These are phyloP conservation scores for Apophysomyces trapeziformis DNA, from an alignment of 371 early-diverging fungal genomes.

Conservation along the genomic window DNA sequence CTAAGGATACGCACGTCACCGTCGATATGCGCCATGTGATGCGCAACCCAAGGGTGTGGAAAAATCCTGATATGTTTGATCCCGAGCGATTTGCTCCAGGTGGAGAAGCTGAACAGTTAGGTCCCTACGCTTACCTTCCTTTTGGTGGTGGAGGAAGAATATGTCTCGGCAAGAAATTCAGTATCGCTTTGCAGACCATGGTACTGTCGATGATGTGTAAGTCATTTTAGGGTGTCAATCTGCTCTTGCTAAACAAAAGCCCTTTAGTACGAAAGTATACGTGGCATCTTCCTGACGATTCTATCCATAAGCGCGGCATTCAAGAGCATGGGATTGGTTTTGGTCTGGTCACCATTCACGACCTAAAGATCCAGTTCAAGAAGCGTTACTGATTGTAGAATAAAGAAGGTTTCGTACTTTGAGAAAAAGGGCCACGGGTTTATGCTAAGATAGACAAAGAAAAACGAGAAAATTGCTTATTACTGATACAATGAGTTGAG, in stretches of 20 bases:
- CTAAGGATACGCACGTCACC: conserved; percentile 15
- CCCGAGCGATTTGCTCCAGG: conserved; percentile 31
- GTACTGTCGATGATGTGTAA: conserved; percentile 23
- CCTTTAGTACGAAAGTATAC: conserved; percentile 21
- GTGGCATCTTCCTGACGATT: conserved; percentile 17
- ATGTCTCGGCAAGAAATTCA: conserved; percentile 28
- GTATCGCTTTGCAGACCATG: conserved; percentile 20
- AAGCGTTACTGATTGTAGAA: conserved; percentile 2
- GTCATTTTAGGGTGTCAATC: conserved; percentile 10
- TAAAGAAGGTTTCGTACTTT: too few relatives aligned
- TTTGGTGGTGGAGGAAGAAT: conserved; percentile 18
- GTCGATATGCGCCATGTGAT: conserved; percentile 27
- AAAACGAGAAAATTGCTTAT: too few relatives aligned
- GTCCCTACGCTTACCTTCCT: conserved; percentile 13
- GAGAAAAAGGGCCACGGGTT: too few relatives aligned
- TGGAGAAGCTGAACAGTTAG: conserved; percentile 21
- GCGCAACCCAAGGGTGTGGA: conserved; percentile 25
- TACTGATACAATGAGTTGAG: too few relatives aligned
- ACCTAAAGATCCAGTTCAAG: conserved; percentile 9
- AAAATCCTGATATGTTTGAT: conserved; percentile 23
- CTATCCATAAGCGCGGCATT: conserved; percentile 16
- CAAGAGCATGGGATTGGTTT: conserved; percentile 2
- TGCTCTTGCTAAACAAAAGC: too few relatives aligned
- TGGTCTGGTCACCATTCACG: background rate
- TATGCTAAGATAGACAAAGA: too few relatives aligned